Conservation (phyloP, 768 basidiomycete genomes). For the Phylloporus rhodoxanthus region DNA sequence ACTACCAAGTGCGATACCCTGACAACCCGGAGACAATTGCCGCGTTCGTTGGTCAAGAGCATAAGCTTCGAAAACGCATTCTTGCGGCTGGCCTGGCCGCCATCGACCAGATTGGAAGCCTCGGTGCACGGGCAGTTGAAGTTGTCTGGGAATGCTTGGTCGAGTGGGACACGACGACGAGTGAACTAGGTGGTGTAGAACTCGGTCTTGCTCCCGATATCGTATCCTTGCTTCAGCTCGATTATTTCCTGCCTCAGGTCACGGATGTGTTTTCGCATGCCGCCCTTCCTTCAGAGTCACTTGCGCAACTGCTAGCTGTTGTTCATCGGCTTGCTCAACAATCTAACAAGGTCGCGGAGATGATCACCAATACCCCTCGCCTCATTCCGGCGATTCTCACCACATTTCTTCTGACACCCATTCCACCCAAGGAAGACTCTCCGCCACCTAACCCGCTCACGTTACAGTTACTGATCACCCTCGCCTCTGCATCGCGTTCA, state of each 20-base stretch:
- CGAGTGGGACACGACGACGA: constrained; percentile 44
- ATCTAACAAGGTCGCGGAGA: constrained; percentile 46
- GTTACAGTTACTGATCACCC: constrained; percentile 48
- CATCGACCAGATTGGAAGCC: constrained; percentile 55
- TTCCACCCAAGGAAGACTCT: constrained; percentile 34
- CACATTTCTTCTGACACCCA: constrained; percentile 52
- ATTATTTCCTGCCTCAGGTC: constrained; percentile 49
- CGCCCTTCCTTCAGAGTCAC: constrained; percentile 43
- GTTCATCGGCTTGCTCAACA: constrained; percentile 58
- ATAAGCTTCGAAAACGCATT: constrained; percentile 52
- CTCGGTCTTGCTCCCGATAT: constrained; percentile 16
- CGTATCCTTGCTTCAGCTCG: constrained; percentile 25
- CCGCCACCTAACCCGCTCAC: constrained; percentile 41
- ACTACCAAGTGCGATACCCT: constrained; percentile 11
- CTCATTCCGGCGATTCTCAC: constrained; percentile 49
- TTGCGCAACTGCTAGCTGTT: constrained; percentile 52
- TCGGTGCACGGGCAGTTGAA: constrained; percentile 64
- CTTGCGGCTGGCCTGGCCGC: constrained; percentile 64
- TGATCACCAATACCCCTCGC: constrained; percentile 46
- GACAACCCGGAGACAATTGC: background rate
- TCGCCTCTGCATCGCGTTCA: constrained; percentile 61
- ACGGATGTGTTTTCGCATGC: constrained; percentile 35
- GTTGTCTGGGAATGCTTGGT: constrained; percentile 71
- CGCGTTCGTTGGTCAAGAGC: constrained; percentile 30
- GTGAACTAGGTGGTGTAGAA: constrained; percentile 42